Conservation (phyloP, 495 filamentous ascomycete genomes). For the Lindgomyces ingoldianus region DNA sequence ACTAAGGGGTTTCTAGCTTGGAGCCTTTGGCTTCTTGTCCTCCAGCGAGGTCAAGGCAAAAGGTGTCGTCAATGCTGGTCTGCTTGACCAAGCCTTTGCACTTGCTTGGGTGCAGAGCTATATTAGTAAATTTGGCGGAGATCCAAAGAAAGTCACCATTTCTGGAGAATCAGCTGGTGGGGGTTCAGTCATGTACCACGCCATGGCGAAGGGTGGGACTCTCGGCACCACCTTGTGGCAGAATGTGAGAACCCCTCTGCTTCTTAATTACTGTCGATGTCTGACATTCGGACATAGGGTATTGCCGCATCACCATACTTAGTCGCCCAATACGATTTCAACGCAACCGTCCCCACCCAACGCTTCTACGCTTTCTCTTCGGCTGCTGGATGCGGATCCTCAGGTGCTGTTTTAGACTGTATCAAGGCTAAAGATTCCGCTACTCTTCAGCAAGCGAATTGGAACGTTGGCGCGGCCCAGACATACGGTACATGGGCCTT, state of each 20-base stretch:
- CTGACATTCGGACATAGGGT: neutral
- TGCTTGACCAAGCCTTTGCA: constrained; percentile 8
- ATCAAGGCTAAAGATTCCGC: constrained; percentile 1
- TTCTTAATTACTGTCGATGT: neutral
- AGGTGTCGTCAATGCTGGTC: constrained; percentile 35
- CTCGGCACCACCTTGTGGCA: constrained; percentile 1
- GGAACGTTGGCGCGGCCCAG: neutral
- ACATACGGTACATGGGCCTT: constrained; percentile 5
- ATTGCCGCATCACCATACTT: constrained; percentile 23
- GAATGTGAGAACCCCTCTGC: constrained; percentile 1
- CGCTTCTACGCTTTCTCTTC: constrained; percentile 12
- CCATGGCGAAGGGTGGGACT: constrained; percentile 5
- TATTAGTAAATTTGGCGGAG: constrained; percentile 22
- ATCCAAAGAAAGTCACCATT: constrained; percentile 18
- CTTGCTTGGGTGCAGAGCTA: constrained; percentile 21
- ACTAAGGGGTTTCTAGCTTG: no score
- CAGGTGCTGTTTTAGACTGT: constrained; percentile 10
- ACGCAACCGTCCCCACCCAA: constrained; percentile 1
- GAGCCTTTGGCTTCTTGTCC: constrained; percentile 27
- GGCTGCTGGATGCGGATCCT: constrained; percentile 3
- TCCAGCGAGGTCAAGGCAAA: constrained; percentile 40
- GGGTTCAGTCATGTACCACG: constrained; percentile 6
- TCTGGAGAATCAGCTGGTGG: constrained; percentile 10
- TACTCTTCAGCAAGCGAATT: constrained; percentile 10
- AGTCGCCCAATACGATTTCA: constrained; percentile 12